A percentile compares a stretch with the other conserved stretches of the same genome.
Evolutionary conservation across 495 filamentous ascomycete species (phyloP).

Genomic region (Daldinia loculata): DNA sequence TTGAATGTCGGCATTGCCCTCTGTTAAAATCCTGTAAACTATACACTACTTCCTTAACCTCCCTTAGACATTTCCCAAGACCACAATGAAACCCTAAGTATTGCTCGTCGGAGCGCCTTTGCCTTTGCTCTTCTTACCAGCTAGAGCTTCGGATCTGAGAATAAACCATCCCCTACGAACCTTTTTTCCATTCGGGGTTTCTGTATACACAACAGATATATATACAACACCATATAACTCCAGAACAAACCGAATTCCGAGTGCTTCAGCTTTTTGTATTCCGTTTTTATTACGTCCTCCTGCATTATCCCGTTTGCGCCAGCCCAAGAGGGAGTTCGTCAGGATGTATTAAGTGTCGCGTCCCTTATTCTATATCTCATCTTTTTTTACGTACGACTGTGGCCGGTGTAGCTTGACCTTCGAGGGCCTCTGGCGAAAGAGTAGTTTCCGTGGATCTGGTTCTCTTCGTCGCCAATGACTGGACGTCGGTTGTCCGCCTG

Average conservation of each 20-base stretch:
- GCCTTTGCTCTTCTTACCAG: conserved; percentile 21
- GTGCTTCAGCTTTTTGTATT: conserved; percentile 12
- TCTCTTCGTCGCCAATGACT: conserved; percentile 34
- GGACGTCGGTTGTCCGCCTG: conserved; percentile 1
- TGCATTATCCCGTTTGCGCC: conserved; percentile 31
- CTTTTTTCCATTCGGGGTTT: neutral
- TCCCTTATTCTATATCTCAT: conserved; percentile 19
- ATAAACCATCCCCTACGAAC: conserved; percentile 1
- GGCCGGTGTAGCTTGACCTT: conserved; percentile 35
- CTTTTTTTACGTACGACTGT: conserved; percentile 21
- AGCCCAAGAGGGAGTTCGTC: conserved; percentile 16
- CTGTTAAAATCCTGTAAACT: conserved; percentile 13
- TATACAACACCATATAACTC: conserved; percentile 1
- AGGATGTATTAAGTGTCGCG: conserved; percentile 21
- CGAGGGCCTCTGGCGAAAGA: conserved; percentile 34
- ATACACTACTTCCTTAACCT: conserved; percentile 19
- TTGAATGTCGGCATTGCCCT: conserved; percentile 5
- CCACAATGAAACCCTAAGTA: conserved; percentile 29
- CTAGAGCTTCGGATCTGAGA: conserved; percentile 28
- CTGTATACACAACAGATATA: conserved; percentile 1
- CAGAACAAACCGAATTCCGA: conserved; percentile 5
- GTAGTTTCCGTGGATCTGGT: conserved; percentile 39
- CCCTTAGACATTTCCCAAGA: neutral
- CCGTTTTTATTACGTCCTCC: conserved; percentile 21
- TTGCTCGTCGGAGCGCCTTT: conserved; percentile 34